phyloP scores from a whole-genome alignment of 2,329 filamentous ascomycete species.

The Mollisia scopiformis region DNA sequence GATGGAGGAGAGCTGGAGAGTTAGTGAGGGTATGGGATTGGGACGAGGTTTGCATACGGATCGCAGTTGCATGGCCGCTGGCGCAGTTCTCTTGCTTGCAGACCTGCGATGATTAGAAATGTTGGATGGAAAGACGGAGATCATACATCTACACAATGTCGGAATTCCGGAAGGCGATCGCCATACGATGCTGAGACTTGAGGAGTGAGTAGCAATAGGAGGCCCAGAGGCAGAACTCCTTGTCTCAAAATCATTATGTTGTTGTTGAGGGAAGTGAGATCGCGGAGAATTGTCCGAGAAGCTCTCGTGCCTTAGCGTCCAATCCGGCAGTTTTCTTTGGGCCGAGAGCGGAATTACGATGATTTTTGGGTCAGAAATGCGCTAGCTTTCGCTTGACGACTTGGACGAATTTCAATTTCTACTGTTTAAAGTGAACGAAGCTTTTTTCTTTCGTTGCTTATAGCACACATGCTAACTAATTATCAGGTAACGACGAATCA shows the following conservation, averaged over 20 bases:
- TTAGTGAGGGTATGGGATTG: conserved; percentile 15
- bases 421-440: too few species aligned
- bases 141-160: conserved; percentile 77
- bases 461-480: too few species aligned
- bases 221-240: conserved; percentile 14
- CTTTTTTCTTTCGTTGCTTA: too few species aligned
- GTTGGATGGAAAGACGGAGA: conserved; percentile 7
- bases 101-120: conserved; percentile 53
- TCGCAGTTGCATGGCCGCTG: conserved; percentile 51
- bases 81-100: conserved; percentile 83
- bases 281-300: background rate
- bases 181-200: conserved; percentile 73
- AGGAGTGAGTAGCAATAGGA: conserved; percentile 38
- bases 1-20: conserved; percentile 73
- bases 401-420: too few species aligned
- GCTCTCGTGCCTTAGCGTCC: background rate
- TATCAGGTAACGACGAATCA: too few species aligned
- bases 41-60: conserved; percentile 29
- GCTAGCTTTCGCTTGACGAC: too few species aligned
- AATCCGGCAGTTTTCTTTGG: background rate
- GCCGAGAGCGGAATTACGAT: too few species aligned
- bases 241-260: conserved; percentile 31
- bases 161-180: conserved; percentile 85
- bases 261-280: background rate
- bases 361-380: background rate